Percentiles rank a stretch among this genome's conserved stretches.
Evolutionary conservation across 2,329 filamentous ascomycete species (phyloP).

Genomic region (Colletotrichum kahawae): DNA sequence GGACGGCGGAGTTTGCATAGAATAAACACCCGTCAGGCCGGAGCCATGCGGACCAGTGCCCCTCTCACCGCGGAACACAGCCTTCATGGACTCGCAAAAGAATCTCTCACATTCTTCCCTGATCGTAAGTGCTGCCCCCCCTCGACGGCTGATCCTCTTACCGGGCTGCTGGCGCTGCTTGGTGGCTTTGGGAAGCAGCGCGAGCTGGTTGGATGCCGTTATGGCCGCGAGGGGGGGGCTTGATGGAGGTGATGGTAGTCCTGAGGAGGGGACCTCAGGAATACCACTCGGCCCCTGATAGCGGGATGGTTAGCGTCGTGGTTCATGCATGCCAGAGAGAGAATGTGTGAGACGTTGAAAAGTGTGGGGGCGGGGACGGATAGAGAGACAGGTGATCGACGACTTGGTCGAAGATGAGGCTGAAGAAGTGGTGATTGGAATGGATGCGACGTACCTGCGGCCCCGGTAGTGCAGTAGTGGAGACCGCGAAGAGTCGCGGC

Average conservation of each 20-base stretch:
- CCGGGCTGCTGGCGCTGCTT: conserved; percentile 42
- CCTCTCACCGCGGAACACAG: conserved; percentile 97
- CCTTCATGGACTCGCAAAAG: conserved; percentile 95
- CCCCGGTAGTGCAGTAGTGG: conserved; percentile 95
- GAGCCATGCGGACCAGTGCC: conserved; percentile 77
- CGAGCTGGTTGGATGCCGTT: conserved; percentile 70
- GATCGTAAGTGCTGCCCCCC: conserved; percentile 95
- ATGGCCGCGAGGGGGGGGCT: conserved; percentile 87
- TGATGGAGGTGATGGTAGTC: conserved; percentile 82
- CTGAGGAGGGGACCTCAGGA: conserved; percentile 89
- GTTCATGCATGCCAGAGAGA: neutral
- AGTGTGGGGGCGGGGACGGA: neutral
- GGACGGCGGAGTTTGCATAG: conserved; percentile 59
- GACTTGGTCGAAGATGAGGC: conserved; percentile 22
- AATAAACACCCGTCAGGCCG: conserved; percentile 81
- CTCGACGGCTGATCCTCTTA: conserved; percentile 60
- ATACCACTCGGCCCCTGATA: conserved; percentile 84
- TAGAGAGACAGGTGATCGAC: conserved; percentile 1
- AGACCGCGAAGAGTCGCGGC: conserved; percentile 78
- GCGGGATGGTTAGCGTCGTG: conserved; percentile 17
- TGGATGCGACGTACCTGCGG: conserved; percentile 64
- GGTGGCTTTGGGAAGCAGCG: conserved; percentile 63
- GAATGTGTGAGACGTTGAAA: neutral
- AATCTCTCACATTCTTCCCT: conserved; percentile 99
- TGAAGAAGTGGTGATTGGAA: neutral